These are phyloP conservation scores for Pulveroboletus sp. DNA, from an alignment of 768 basidiomycete species.

Conservation along the genomic window DNA sequence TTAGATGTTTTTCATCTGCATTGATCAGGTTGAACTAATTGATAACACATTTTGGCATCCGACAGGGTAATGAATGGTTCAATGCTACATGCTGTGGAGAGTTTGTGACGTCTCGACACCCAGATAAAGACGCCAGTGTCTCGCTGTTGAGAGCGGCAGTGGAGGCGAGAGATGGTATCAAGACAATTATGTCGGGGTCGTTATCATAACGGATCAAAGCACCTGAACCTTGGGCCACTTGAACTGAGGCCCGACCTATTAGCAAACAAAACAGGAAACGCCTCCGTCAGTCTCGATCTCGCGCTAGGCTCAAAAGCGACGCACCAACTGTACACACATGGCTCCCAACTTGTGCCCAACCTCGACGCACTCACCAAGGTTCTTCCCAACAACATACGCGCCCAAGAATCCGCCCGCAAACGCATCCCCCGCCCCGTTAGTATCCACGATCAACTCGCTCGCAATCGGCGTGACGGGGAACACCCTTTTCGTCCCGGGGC, in stretches of 20 bases:
- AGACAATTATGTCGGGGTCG: not conserved
- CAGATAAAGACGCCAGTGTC: slow-evolving; percentile 22
- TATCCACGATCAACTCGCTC: slow-evolving; percentile 79
- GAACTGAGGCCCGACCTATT: slow-evolving; percentile 52
- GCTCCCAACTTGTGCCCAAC: slow-evolving; percentile 82
- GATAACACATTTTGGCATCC: slow-evolving; percentile 19
- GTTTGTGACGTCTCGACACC: slow-evolving; percentile 23
- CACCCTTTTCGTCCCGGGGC: slow-evolving; percentile 46
- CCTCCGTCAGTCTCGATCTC: not conserved
- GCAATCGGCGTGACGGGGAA: slow-evolving; percentile 55
- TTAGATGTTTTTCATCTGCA: slow-evolving; percentile 6
- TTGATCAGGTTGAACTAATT: slow-evolving; percentile 7
- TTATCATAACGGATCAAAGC: slow-evolving; percentile 23
- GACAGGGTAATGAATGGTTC: not conserved
- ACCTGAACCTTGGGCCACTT: slow-evolving; percentile 54
- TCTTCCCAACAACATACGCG: slow-evolving; percentile 75
- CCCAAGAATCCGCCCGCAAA: slow-evolving; percentile 97
- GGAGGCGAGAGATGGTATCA: slow-evolving; percentile 3
- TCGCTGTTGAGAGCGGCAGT: slow-evolving; percentile 39
- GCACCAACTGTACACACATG: slow-evolving; percentile 79
- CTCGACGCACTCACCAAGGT: slow-evolving; percentile 69
- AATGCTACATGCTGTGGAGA: slow-evolving; percentile 36
- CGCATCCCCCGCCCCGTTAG: slow-evolving; percentile 96
- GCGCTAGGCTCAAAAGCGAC: slow-evolving; percentile 6
- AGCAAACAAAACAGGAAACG: not conserved